Evolutionary conservation across 106 monocot genomes (phyloP).

Genomic region (Allium fistulosum): DNA sequence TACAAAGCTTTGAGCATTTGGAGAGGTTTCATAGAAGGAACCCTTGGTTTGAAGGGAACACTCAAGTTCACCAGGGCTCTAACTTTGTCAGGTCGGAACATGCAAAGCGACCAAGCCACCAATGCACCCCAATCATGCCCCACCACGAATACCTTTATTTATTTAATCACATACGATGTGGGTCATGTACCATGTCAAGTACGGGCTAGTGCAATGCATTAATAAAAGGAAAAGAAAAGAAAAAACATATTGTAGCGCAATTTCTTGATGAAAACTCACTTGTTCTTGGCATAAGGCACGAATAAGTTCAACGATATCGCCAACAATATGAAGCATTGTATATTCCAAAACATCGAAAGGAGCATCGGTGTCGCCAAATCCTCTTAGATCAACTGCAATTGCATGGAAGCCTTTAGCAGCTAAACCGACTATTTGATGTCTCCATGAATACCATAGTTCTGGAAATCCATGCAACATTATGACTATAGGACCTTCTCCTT

Average conservation of each 20-base stretch:
- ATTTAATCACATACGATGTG: too few species aligned
- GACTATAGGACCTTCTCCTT: conserved; percentile 43
- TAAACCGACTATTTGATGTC: conserved; percentile 46
- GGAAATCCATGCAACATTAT: conserved; percentile 59
- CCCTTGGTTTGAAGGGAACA: conserved; percentile 16
- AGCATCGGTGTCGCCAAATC: background rate
- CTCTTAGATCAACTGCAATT: conserved; percentile 36
- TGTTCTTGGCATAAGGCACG: background rate
- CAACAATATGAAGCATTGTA: background rate
- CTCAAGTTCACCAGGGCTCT: conserved; percentile 44
- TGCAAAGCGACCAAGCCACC: conserved; percentile 48
- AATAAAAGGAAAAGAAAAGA: too few species aligned
- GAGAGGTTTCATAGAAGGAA: conserved; percentile 19
- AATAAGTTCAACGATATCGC: background rate
- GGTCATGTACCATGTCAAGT: too few species aligned
- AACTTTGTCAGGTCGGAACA: conserved; percentile 51
- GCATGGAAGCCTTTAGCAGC: conserved; percentile 40
- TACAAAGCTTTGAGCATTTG: conserved; percentile 10
- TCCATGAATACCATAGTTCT: conserved; percentile 67
- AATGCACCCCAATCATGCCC: conserved; percentile 73
- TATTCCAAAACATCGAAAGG: background rate
- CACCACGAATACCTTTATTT: conserved; percentile 51
- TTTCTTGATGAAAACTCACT: too few species aligned
- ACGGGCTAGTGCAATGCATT: too few species aligned
- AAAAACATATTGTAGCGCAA: too few species aligned